phyloP scores from a whole-genome alignment of 2,329 filamentous ascomycete species.

The Coniochaeta ligniaria region DNA sequence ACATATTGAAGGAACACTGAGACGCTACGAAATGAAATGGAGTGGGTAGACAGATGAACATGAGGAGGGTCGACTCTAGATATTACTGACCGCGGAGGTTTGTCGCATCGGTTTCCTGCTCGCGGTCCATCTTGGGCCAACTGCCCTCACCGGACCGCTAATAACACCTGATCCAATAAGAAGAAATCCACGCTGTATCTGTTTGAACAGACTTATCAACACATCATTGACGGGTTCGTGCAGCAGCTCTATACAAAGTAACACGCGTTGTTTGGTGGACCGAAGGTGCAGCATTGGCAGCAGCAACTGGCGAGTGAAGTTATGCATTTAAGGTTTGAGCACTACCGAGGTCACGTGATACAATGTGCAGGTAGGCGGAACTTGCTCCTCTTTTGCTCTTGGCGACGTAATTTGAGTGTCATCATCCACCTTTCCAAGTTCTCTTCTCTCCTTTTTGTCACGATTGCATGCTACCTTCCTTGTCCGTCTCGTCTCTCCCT shows the following conservation, averaged over 20 bases:
- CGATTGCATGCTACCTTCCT: background rate
- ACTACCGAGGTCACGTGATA: no score
- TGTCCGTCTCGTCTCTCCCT: background rate
- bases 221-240: background rate
- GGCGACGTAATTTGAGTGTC: no score
- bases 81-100: slow-evolving; percentile 11
- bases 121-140: slow-evolving; percentile 11
- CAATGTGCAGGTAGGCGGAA: no score
- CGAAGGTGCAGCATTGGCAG: background rate
- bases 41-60: background rate
- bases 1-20: background rate
- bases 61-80: background rate
- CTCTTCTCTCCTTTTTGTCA: no score
- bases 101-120: slow-evolving; percentile 7
- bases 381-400: no score
- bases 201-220: background rate
- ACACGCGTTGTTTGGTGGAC: background rate
- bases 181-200: background rate
- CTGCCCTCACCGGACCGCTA: background rate
- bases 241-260: background rate
- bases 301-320: background rate
- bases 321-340: background rate
- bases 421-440: no score
- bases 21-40: background rate
- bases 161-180: background rate